These are phyloP conservation scores for Tuber calosporum DNA, from an alignment of 495 filamentous ascomycete species.

Conservation along the genomic window DNA sequence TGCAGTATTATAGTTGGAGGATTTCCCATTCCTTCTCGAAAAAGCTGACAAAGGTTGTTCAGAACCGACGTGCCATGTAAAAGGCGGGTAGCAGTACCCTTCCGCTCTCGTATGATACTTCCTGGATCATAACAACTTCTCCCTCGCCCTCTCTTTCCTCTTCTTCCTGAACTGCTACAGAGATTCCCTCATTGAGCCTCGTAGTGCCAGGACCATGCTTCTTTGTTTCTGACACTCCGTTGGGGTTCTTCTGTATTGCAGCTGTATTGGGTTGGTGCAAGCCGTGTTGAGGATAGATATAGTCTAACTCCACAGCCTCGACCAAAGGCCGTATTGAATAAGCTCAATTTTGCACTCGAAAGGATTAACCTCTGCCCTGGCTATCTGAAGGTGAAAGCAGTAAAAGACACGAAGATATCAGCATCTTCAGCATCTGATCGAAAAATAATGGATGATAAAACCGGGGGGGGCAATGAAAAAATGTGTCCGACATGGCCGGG, in stretches of 20 bases:
- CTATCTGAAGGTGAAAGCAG: slow-evolving; percentile 73
- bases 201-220: slow-evolving; percentile 21
- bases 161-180: slow-evolving; percentile 47
- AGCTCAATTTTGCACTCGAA: slow-evolving; percentile 79
- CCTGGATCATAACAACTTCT: slow-evolving; percentile 41
- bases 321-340: slow-evolving; percentile 70
- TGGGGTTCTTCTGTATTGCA: slow-evolving; percentile 25
- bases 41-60: slow-evolving; percentile 56
- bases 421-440: slow-evolving; percentile 74
- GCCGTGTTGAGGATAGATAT: slow-evolving; percentile 48
- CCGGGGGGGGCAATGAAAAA: slow-evolving; percentile 78
- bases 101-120: slow-evolving; percentile 27
- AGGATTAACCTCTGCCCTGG: slow-evolving; percentile 62
- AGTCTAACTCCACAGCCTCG: slow-evolving; percentile 62
- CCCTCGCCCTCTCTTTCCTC: slow-evolving; percentile 45
- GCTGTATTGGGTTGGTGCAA: slow-evolving; percentile 32
- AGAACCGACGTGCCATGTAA: slow-evolving; percentile 45
- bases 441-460: slow-evolving; percentile 93
- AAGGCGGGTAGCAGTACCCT: slow-evolving; percentile 24
- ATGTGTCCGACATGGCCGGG: slow-evolving; percentile 94
- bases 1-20: slow-evolving; percentile 72
- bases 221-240: slow-evolving; percentile 1
- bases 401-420: slow-evolving; percentile 82
- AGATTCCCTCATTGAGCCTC: slow-evolving; percentile 44
- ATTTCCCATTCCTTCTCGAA: slow-evolving; percentile 84